Evolutionary conservation across 768 basidiomycete species (phyloP).

Genomic region (Tephrocybe rancida): DNA sequence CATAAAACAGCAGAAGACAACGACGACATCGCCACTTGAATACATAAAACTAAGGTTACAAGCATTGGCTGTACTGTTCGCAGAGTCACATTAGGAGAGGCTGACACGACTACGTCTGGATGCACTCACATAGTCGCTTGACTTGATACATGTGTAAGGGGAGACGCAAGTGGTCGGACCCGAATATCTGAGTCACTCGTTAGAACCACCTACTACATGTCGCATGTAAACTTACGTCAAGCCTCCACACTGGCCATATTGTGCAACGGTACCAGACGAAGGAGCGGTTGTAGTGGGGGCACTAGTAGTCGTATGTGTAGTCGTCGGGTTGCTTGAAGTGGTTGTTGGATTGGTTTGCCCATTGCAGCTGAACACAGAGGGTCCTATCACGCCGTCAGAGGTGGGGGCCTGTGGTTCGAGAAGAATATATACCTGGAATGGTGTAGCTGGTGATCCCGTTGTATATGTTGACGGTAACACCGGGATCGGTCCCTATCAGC

Average conservation of each 20-base stretch:
- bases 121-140: constrained; percentile 32
- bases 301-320: background rate
- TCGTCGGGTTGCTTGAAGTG: constrained; percentile 11
- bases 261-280: constrained; percentile 29
- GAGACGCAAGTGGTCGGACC: constrained; percentile 35
- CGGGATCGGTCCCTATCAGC: constrained; percentile 37
- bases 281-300: constrained; percentile 18
- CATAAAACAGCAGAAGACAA: no score
- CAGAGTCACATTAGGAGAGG: background rate
- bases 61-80: constrained; percentile 25
- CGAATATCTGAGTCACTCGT: constrained; percentile 23
- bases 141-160: constrained; percentile 33
- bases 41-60: constrained; percentile 5
- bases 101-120: background rate
- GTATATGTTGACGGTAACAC: constrained; percentile 46
- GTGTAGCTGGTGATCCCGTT: constrained; percentile 35
- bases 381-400: constrained; percentile 23
- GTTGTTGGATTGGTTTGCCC: constrained; percentile 21
- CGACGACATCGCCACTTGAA: background rate
- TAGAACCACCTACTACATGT: background rate
- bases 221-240: constrained; percentile 25
- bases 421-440: constrained; percentile 33
- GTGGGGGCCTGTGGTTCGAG: background rate
- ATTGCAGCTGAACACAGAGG: constrained; percentile 38
- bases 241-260: constrained; percentile 45